Conservation (phyloP, 371 early-diverging fungal species). For the Haplosporangium sp. region DNA sequence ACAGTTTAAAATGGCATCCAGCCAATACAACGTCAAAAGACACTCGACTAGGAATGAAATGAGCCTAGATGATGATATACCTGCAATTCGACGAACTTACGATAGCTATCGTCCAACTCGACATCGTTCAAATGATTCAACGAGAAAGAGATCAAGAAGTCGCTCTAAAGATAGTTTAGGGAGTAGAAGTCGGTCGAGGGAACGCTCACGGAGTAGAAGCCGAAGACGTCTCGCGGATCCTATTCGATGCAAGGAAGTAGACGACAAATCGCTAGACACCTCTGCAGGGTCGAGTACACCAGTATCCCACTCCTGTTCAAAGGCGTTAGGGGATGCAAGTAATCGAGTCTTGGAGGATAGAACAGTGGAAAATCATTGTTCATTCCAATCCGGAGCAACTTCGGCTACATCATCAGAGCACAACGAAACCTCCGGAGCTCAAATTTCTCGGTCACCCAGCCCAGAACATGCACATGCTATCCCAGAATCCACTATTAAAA, state of each 20-base stretch:
- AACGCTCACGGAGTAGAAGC: neutral
- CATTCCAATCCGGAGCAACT: neutral
- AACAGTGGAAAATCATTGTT: neutral
- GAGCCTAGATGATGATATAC: neutral
- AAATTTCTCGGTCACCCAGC: neutral
- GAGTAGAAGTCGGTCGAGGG: neutral
- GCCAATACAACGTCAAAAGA: too few species aligned
- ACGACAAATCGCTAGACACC: neutral
- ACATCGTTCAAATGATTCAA: neutral
- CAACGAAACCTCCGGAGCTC: neutral
- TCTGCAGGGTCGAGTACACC: neutral
- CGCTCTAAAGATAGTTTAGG: neutral
- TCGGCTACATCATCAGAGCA: neutral
- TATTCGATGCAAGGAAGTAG: neutral
- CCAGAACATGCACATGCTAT: too few species aligned
- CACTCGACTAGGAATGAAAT: too few species aligned
- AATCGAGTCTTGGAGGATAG: neutral
- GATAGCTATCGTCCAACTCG: slow-evolving; percentile 13
- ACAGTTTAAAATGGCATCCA: too few species aligned
- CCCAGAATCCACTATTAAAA: too few species aligned
- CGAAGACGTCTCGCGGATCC: neutral
- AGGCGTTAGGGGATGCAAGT: neutral
- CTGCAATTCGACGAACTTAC: neutral
- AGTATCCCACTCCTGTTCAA: neutral
- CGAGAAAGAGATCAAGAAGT: slow-evolving; percentile 17